Evolutionary conservation across 495 filamentous ascomycete genomes (phyloP).

Genomic region (Talaromyces borbonicus): DNA sequence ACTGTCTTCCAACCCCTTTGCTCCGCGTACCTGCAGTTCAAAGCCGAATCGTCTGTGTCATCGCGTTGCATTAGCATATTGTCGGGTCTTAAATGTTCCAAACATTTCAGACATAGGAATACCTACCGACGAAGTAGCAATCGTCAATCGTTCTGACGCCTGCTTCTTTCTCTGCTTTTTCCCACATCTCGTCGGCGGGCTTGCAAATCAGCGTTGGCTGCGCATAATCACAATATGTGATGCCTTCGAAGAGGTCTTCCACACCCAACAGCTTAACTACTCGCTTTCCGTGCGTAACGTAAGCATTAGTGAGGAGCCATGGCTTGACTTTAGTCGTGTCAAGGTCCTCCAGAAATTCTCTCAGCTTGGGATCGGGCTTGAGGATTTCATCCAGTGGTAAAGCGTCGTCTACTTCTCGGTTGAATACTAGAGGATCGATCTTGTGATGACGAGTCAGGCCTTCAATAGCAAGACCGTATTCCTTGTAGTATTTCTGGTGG

Average conservation of each 20-base stretch:
- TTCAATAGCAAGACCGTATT: constrained; percentile 94
- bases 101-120: too few species aligned
- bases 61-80: neutral
- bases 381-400: constrained; percentile 80
- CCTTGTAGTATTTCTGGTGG: constrained; percentile 84
- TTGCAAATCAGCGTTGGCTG: constrained; percentile 66
- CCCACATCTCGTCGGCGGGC: constrained; percentile 73
- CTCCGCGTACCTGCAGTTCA: constrained; percentile 63
- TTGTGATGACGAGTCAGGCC: constrained; percentile 89
- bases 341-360: constrained; percentile 66
- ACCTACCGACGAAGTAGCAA: constrained; percentile 81
- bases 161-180: constrained; percentile 61
- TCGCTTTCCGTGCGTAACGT: constrained; percentile 73
- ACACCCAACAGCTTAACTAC: constrained; percentile 74
- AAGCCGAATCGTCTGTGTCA: constrained; percentile 63
- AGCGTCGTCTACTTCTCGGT: constrained; percentile 88
- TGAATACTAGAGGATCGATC: constrained; percentile 93
- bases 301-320: constrained; percentile 96
- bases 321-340: constrained; percentile 69
- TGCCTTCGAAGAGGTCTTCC: constrained; percentile 83
- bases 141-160: constrained; percentile 44
- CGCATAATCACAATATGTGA: constrained; percentile 87
- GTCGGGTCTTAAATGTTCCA: neutral
- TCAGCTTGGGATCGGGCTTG: constrained; percentile 62
- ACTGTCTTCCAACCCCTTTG: constrained; percentile 69